These are phyloP conservation scores for Fraxinus americana DNA, from an alignment of 257 asterid species.

Conservation along the genomic window DNA sequence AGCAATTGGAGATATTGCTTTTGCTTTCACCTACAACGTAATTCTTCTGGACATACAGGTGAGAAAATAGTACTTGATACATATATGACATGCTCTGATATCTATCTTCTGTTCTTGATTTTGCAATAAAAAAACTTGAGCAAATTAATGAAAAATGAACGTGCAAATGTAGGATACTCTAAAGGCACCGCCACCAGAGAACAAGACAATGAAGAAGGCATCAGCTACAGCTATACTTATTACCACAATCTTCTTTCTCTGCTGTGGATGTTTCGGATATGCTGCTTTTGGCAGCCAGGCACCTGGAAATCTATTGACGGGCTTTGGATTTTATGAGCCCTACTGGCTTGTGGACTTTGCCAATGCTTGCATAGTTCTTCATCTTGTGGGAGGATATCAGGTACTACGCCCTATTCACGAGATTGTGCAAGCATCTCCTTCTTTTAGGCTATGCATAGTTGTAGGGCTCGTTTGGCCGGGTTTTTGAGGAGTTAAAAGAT, in stretches of 20 bases:
- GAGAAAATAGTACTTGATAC: background rate
- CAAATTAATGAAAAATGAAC: conserved; percentile 18
- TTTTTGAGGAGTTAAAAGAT: no score
- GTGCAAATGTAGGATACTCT: conserved; percentile 57
- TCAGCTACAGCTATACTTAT: conserved; percentile 39
- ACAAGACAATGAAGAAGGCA: conserved; percentile 60
- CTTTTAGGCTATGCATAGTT: background rate
- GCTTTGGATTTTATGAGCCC: conserved; percentile 76
- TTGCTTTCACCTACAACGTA: conserved; percentile 51
- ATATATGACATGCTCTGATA: background rate
- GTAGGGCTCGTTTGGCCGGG: background rate
- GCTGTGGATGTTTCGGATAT: conserved; percentile 69
- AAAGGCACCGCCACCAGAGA: conserved; percentile 51
- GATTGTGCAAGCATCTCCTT: background rate
- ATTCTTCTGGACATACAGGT: conserved; percentile 59
- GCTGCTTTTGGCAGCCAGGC: conserved; percentile 68
- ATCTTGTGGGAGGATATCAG: conserved; percentile 73
- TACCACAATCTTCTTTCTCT: conserved; percentile 65
- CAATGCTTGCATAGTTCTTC: conserved; percentile 64
- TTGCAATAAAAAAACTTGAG: background rate
- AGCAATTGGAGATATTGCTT: conserved; percentile 63
- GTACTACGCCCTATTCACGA: conserved; percentile 23
- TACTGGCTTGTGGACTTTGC: conserved; percentile 77
- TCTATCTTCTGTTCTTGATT: background rate
- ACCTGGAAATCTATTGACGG: conserved; percentile 72